Evolutionary conservation across 257 asterid genomes (phyloP), one percentile per base, ranked within the genome.

Genomic region (Ehretia macrophylla): DNA sequence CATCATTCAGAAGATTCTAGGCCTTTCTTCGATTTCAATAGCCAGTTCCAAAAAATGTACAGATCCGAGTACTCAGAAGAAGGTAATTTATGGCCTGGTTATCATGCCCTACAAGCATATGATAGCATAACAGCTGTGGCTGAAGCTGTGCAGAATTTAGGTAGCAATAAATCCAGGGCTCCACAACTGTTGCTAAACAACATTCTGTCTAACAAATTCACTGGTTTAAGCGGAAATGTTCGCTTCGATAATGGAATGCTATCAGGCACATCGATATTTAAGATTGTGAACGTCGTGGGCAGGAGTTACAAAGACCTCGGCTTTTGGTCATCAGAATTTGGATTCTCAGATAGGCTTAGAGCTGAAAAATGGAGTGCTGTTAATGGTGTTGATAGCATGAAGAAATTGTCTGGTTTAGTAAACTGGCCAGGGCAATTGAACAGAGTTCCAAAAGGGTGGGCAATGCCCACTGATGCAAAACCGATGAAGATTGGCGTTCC

Each of bases 391-490:
- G 52, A 17, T 20, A 54, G 9, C 21, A 32, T 59, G 79, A 21
- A 50, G 16, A 10, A 49, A 4, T 55, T 73, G 54, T 20, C 11
- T 8, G 62, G 45, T 42, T 1, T 17, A 18, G 62, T 72, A 22
- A 66, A 63, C 51, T 79, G 85, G 85, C 85, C 85, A 0, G 85
- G 79, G 48, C 77, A 72, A 37, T 55, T 72, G 56, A 48, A 54
- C 10, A 62, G 79, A 67, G 63, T 50, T 20, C 85, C 85, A 5
- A 79, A 60, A 58, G 85, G 85, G 21, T 75, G 81, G 85, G 66
- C 69, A 52, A 69, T 69, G 73, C 83, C 83, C n/a, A 66, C 74
- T 44, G 58, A 58, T 58, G 56, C 62, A 65, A 39, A 58, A 17
- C 76, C 76, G 38, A 39, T 77, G 67, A 69, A 8, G 20, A 77